A percentile compares a stretch with the other conserved stretches of the same genome.
Conservation (phyloP, 2,329 filamentous ascomycete genomes). For the Thermoascus crustaceus region DNA sequence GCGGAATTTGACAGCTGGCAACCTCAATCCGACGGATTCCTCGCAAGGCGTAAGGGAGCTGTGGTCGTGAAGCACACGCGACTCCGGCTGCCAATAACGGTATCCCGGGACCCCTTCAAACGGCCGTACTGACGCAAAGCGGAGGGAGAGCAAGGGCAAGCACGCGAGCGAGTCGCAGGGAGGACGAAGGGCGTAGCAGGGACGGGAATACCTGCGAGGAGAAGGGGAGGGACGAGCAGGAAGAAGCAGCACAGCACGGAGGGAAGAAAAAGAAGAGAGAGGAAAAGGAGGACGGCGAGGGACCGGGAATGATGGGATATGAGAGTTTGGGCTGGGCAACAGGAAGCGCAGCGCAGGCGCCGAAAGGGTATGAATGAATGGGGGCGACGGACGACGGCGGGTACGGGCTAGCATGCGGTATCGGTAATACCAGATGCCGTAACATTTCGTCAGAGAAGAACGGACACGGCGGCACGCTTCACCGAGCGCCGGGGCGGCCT, state of each 20-base stretch:
- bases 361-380: constrained; percentile 2
- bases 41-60: constrained; percentile 1
- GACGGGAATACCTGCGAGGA: not conserved
- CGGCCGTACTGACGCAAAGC: constrained; percentile 1
- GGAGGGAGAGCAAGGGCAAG: not conserved
- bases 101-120: not conserved
- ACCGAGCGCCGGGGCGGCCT: not conserved
- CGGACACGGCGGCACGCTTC: too few species aligned
- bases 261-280: constrained; percentile 2
- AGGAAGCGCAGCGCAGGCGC: constrained; percentile 4
- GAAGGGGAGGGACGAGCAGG: not conserved
- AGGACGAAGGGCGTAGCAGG: not conserved
- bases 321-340: constrained; percentile 4
- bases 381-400: constrained; percentile 3
- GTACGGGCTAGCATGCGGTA: not conserved
- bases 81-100: not conserved
- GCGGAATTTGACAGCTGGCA: constrained; percentile 10
- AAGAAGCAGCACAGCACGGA: not conserved
- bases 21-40: constrained; percentile 7
- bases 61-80: not conserved
- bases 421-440: constrained; percentile 1
- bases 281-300: not conserved
- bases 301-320: constrained; percentile 3
- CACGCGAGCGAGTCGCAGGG: not conserved
- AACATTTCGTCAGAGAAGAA: too few species aligned